Base-by-base conservation (phyloP, 805 yeast species). In the Candida mattraensis region DNA sequence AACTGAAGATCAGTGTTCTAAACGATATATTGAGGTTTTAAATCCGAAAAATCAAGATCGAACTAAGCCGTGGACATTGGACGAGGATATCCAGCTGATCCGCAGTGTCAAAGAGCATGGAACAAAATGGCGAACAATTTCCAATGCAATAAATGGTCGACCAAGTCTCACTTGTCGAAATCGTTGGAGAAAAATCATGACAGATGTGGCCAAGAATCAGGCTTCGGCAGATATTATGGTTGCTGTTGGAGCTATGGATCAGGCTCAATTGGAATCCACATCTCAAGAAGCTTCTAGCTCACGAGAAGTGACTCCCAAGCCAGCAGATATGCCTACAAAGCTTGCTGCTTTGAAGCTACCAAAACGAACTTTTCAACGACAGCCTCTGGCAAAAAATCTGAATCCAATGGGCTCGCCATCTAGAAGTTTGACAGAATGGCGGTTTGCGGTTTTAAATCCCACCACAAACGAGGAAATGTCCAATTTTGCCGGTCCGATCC, bases 1-100 rank as follows among this genome's bases (percentile, higher is more conserved):
- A 54, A 89, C 95, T 0, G 96, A 88, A 53, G 96, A 88, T 59
- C 97, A 89, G 64, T 89, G 98, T 66, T 86, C 95, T 2, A 89
- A 89, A 54, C 66, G 97, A 50, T 89, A 86, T 56, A 78, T 81
- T 11, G 97, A 89, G 53, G 96, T 87, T 2, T 60, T 89, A 40
- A 93, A 87, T 50, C 96, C 97, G 5, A 70, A 67, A 18, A 83
- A 88, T 7, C 78, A 78, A 41, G 87, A 83, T 47, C 63, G 96
- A 37, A 66, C 87, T 28, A 72, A 87, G 48, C 80, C 83, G 3
- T 89, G 98, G 98, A 66, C 77, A 1, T 51, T 70, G 18, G 85
- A 77, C 7, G 96, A 89, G 56, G 97, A 89, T 56, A 60, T 83
- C 24, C 60, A 64, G 39, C 64, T 89, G 35, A 76, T 87, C n/a